phyloP scores from a whole-genome alignment of 179 eudicot species.

The Carnegiea gigantea region DNA sequence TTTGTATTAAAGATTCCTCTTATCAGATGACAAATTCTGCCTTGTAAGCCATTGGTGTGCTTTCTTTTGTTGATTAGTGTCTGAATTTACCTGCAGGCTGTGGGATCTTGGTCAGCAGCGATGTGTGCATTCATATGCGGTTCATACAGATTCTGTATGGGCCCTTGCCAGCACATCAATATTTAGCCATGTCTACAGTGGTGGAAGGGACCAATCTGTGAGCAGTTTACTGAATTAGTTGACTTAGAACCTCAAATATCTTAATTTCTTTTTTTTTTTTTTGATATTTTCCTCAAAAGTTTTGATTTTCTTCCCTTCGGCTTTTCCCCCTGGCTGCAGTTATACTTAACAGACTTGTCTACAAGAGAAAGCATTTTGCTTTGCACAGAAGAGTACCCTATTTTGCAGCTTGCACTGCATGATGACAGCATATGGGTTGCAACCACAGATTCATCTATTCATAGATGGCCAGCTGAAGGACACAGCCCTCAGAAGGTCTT shows the following conservation, averaged over 20 bases:
- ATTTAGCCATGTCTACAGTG: slow-evolving; percentile 98
- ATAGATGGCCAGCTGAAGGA: slow-evolving; percentile 93
- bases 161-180: slow-evolving; percentile 93
- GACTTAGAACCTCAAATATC: neutral
- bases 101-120: slow-evolving; percentile 99
- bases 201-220: slow-evolving; percentile 97
- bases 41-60: neutral
- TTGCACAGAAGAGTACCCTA: slow-evolving; percentile 83
- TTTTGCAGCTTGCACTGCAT: slow-evolving; percentile 74
- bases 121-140: slow-evolving; percentile 97
- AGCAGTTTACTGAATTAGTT: slow-evolving; percentile 29
- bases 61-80: slow-evolving; percentile 14
- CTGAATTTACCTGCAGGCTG: slow-evolving; percentile 42
- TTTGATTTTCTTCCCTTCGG: neutral
- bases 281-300: neutral
- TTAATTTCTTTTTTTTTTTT: slow-evolving; percentile 1
- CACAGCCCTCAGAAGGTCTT: slow-evolving; percentile 75
- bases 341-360: slow-evolving; percentile 88
- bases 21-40: slow-evolving; percentile 4
- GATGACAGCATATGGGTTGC: slow-evolving; percentile 95
- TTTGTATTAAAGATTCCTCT: neutral
- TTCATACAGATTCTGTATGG: slow-evolving; percentile 99
- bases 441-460: slow-evolving; percentile 87
- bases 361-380: slow-evolving; percentile 93
- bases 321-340: slow-evolving; percentile 34